Conservation (phyloP, 306 rosid genomes). For the Fragaria vesca region DNA sequence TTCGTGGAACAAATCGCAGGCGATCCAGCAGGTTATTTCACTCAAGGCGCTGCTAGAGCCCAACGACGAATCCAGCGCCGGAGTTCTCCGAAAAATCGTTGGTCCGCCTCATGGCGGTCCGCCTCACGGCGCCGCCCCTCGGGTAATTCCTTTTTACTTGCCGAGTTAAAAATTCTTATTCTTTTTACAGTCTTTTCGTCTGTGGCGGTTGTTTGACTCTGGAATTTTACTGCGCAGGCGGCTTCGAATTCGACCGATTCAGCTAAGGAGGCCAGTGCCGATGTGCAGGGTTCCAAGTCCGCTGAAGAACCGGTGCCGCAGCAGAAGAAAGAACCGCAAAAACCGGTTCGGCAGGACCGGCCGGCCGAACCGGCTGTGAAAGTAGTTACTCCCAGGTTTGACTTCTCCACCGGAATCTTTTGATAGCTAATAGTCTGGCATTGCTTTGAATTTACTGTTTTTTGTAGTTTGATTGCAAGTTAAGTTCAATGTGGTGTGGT, state of each 20-base stretch:
- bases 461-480: neutral
- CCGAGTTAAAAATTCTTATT: neutral
- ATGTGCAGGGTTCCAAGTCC: constrained; percentile 38
- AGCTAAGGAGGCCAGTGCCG: constrained; percentile 43
- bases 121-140: constrained; percentile 21
- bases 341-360: constrained; percentile 48
- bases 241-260: constrained; percentile 47
- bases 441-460: neutral
- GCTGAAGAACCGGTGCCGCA: constrained; percentile 45
- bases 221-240: constrained; percentile 37
- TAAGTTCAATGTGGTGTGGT: neutral
- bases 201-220: neutral
- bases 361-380: constrained; percentile 42
- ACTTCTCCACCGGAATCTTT: neutral
- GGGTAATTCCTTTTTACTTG: constrained; percentile 23
- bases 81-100: constrained; percentile 43
- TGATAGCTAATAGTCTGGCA: neutral
- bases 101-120: neutral
- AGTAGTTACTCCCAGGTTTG: constrained; percentile 62
- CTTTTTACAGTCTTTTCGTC: neutral
- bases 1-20: constrained; percentile 99
- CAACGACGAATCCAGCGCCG: constrained; percentile 57
- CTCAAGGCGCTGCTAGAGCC: constrained; percentile 95
- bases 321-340: constrained; percentile 43
- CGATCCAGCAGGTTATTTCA: constrained; percentile 97